Base-by-base conservation (phyloP, 257 asterid genomes). In the Solanum commersonii region DNA sequence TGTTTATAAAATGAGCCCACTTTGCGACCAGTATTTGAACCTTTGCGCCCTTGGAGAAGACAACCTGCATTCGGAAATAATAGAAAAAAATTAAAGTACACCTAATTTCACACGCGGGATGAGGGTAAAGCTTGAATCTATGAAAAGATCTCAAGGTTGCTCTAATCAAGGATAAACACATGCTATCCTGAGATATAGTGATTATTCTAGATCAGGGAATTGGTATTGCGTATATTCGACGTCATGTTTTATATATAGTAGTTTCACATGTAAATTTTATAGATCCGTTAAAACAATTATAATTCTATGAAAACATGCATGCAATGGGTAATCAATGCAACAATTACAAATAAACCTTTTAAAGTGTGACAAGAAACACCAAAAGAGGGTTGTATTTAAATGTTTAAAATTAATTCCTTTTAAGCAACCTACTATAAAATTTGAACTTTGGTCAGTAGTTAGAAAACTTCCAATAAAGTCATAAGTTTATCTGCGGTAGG, bases 1-100 rank as follows among this genome's bases (percentile, higher is more conserved):
- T 90, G 87, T 93, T 93, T 42, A 94, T 93, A 83, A 90, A 93
- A 89, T 96, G 98, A 5, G 93, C 94, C 99, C 98, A 95, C 89
- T 88, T 92, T 27, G 99, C 96, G 23, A 96, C 98, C 63, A 96
- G 90, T 88, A 95, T 82, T 87, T 94, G 93, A 33, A 94, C 98
- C 60, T 87, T 92, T 11, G 97, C 99, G 31, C 94, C 87, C 88
- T 95, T 96, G 65, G 96, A 85, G 84, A 90, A 96, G 78, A 96
- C 96, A 77, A 94, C 98, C 99, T 95, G 86, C 65, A 27, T 42
- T n/a, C 15, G 68, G 22, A 34, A 52, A 81, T 82, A 0, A 46
- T 23, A 8, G 65, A 56, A 29, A 81, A 27, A 3, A 16, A 29
- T 74, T 82, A 18, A 20, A 25, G 15, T 82, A 49, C 3, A 31